phyloP scores from a whole-genome alignment of 192 early-diverging fungal genomes.

The Radiomyces spectabilis region DNA sequence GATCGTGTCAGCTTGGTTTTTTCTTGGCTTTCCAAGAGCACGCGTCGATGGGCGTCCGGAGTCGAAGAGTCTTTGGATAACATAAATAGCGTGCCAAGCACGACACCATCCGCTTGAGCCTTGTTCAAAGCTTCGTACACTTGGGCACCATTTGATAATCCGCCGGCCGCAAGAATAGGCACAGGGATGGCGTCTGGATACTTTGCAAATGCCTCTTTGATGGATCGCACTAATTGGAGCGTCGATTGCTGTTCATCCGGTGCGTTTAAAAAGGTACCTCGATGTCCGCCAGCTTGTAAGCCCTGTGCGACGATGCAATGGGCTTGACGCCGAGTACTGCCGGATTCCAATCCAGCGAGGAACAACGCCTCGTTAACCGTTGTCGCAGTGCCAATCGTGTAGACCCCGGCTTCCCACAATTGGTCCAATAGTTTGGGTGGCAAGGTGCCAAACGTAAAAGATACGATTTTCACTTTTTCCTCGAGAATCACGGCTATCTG shows the following conservation, averaged over 20 bases:
- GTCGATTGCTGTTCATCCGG: background rate
- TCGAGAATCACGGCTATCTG: conserved; percentile 16
- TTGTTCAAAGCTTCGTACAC: background rate
- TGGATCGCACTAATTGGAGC: background rate
- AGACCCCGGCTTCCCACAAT: conserved; percentile 8
- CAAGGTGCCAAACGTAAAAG: conserved; percentile 24
- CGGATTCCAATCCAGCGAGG: conserved; percentile 1
- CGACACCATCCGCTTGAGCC: conserved; percentile 11
- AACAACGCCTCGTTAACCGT: conserved; percentile 15
- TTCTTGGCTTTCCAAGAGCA: background rate
- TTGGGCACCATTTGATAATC: conserved; percentile 3
- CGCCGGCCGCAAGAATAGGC: conserved; percentile 21
- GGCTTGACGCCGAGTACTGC: background rate
- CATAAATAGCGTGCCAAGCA: conserved; percentile 23
- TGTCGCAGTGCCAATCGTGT: conserved; percentile 24
- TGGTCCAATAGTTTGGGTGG: conserved; percentile 2
- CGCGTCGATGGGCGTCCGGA: conserved; percentile 2
- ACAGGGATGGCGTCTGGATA: background rate
- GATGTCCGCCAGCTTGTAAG: conserved; percentile 21
- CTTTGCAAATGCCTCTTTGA: background rate
- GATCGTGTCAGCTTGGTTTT: conserved; percentile 8
- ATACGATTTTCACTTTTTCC: conserved; percentile 14
- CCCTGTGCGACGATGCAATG: conserved; percentile 26
- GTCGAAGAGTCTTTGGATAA: conserved; percentile 6
- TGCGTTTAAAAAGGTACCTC: conserved; percentile 9